These are phyloP conservation scores for Huntiella moniliformis DNA, from an alignment of 2,329 filamentous ascomycete species.

Conservation along the genomic window DNA sequence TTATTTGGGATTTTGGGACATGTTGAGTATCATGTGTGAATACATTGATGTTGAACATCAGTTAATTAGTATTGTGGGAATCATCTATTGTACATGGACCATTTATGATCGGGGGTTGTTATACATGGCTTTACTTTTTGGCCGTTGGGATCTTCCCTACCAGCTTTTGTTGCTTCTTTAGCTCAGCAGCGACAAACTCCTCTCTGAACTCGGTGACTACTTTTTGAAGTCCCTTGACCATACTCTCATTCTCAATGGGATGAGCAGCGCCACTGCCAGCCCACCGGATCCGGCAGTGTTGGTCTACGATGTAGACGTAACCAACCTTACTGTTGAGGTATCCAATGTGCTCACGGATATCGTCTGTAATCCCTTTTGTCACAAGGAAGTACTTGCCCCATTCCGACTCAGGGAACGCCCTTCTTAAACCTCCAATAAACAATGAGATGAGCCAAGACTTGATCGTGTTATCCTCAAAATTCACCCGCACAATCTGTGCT, in stretches of 20 bases:
- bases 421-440: conserved; percentile 35
- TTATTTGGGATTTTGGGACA: not conserved
- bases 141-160: not conserved
- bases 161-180: conserved; percentile 7
- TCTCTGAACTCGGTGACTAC: conserved; percentile 39
- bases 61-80: not conserved
- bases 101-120: not conserved
- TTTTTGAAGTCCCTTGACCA: conserved; percentile 45
- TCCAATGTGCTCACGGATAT: conserved; percentile 44
- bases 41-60: not conserved
- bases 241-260: conserved; percentile 44
- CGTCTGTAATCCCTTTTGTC: conserved; percentile 35
- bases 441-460: conserved; percentile 39
- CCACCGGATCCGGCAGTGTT: conserved; percentile 80
- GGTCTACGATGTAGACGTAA: conserved; percentile 81
- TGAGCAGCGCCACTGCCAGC: conserved; percentile 60
- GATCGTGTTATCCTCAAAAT: conserved; percentile 65
- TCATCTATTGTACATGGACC: conserved; percentile 5
- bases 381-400: conserved; percentile 46
- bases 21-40: not conserved
- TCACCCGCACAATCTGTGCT: conserved; percentile 69
- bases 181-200: conserved; percentile 17
- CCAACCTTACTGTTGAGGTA: conserved; percentile 81
- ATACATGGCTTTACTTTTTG: not conserved
- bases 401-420: conserved; percentile 29